Conservation (phyloP, 352 stramenopile species). For the Phytopythium cucurbitacearum region DNA sequence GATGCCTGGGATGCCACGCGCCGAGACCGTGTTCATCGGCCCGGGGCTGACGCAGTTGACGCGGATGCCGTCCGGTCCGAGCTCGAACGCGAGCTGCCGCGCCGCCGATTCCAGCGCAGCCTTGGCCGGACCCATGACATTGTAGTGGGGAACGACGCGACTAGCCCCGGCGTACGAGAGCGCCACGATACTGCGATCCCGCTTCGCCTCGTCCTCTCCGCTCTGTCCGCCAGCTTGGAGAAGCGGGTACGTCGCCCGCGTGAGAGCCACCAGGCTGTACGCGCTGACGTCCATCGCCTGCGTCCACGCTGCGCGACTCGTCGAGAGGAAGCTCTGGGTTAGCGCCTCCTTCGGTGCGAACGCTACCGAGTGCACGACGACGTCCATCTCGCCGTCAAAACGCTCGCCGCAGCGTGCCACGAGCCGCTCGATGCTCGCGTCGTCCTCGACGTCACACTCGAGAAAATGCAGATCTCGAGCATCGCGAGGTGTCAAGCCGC, state of each 20-base stretch:
- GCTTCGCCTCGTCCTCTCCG: constrained; percentile 1
- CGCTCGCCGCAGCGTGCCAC: constrained; percentile 31
- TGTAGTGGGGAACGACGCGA: constrained; percentile 88
- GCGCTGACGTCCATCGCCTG: constrained; percentile 83
- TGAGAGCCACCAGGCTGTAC: constrained; percentile 88
- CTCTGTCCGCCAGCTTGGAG: constrained; percentile 15
- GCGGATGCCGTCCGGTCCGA: constrained; percentile 69
- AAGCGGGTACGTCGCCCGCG: constrained; percentile 54
- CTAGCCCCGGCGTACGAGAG: constrained; percentile 84
- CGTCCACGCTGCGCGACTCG: constrained; percentile 44
- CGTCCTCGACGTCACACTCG: constrained; percentile 71
- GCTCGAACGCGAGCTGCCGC: constrained; percentile 79
- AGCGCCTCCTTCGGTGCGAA: constrained; percentile 82
- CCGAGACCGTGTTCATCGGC: constrained; percentile 88
- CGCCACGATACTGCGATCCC: constrained; percentile 79
- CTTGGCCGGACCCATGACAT: constrained; percentile 91
- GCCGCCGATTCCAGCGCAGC: constrained; percentile 83
- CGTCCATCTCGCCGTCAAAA: constrained; percentile 69
- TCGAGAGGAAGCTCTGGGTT: constrained; percentile 48
- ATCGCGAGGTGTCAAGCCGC: constrained; percentile 34
- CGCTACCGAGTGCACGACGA: constrained; percentile 90
- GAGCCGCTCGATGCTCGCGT: constrained; percentile 47
- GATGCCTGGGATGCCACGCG: constrained; percentile 88
- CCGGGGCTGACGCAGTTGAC: constrained; percentile 91
- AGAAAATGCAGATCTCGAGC: constrained; percentile 38